Evolutionary conservation across 1,139 yeast genomes (phyloP), one percentile per base, ranked within the genome.

Genomic region (Suhomyces chickasaworum): DNA sequence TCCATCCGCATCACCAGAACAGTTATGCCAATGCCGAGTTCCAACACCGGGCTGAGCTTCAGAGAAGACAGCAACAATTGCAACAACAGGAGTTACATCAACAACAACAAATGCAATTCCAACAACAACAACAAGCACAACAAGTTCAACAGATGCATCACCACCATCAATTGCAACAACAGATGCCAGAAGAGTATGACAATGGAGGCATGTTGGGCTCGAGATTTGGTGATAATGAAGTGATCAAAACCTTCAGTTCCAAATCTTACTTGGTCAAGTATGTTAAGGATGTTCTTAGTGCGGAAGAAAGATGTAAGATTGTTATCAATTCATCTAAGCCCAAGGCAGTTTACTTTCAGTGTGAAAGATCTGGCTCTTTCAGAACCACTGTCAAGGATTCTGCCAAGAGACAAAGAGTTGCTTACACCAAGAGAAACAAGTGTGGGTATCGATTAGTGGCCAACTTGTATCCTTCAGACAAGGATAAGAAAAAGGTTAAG

Each of bases 301-400:
- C 67, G 39, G 76, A 72, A 53, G 80, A 75, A 55, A 71, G 69
- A 48, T 73, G 80, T 58, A 68, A 74, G 56, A 74, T 75, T 56
- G 80, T 75, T 39, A 75, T 75, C 55, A 73, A 73, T 57, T 71
- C 77, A 30, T 72, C 78, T 20, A 75, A 75, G 57, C 78, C 79
- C 18, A 75, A 75, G 58, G 80, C 80, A 2, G 76, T 75, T 13
- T 75, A 75, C 58, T 75, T 75, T 61, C 79, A 74, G 57, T 75
- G 80, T 57, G 80, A 75, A 56, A 61, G 78, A 45, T 68, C 75
- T 7, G 80, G 80, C 1, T 64, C 70, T 21, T 75, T 75, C 54
- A 64, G 80, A 57, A 75, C 80, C 38, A 75, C 80, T 1, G 80
- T 75, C 43, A 75, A 75, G 60, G 79, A 74, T 51, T 66, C 76